These are phyloP conservation scores for Cucurbita ficifolia DNA, from an alignment of 306 rosid species.

Conservation along the genomic window DNA sequence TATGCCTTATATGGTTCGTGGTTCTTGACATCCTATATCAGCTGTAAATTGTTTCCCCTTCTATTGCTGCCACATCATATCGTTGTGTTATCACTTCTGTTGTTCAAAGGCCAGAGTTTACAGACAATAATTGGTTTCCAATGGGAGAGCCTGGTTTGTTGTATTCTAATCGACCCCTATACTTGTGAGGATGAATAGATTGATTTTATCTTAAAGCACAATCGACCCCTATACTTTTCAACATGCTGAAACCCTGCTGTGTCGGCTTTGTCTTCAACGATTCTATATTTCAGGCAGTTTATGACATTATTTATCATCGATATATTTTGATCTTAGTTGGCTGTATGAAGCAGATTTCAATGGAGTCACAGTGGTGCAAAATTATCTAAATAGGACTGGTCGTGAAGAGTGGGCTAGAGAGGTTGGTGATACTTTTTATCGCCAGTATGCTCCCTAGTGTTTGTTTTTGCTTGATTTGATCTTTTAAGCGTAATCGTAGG, in stretches of 20 bases:
- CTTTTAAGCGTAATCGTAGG: neutral
- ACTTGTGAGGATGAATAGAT: neutral
- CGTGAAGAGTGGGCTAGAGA: slow-evolving; percentile 77
- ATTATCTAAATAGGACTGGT: slow-evolving; percentile 68
- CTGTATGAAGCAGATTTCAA: slow-evolving; percentile 70
- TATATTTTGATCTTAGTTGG: slow-evolving; percentile 6
- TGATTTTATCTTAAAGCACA: neutral
- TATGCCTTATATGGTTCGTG: neutral
- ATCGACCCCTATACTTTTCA: neutral
- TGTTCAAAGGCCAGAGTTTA: neutral
- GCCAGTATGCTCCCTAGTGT: neutral
- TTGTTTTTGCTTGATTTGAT: neutral
- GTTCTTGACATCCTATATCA: neutral
- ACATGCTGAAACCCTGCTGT: neutral
- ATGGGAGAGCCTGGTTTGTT: neutral
- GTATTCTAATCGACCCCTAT: neutral
- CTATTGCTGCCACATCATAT: neutral
- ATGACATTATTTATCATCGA: neutral
- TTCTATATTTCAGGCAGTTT: neutral
- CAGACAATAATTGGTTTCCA: neutral
- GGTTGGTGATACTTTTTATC: slow-evolving; percentile 30
- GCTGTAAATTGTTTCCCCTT: neutral
- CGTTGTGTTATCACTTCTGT: neutral
- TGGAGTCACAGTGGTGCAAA: slow-evolving; percentile 74
- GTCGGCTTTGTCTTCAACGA: neutral